These are phyloP conservation scores for Podosphaera xanthii DNA, from an alignment of 2,329 filamentous ascomycete genomes.

Conservation along the genomic window DNA sequence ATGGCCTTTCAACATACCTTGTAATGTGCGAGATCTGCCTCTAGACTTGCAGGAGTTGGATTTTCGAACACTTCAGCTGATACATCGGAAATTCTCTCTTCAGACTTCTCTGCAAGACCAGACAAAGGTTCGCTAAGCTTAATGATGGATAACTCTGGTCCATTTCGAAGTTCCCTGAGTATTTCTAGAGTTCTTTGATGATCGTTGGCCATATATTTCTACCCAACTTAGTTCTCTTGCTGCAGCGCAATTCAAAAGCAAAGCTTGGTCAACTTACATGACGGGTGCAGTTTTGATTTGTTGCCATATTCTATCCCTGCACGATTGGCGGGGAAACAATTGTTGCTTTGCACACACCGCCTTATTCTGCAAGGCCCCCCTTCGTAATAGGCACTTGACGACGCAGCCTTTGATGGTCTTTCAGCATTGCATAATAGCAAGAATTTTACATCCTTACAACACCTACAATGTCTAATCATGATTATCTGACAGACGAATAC, in stretches of 20 bases:
- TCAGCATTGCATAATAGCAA: neutral
- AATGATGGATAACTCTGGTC: conserved; percentile 48
- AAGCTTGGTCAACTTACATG: neutral
- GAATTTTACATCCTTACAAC: neutral
- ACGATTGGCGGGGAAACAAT: neutral
- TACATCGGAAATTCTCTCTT: conserved; percentile 44
- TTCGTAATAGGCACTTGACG: no score
- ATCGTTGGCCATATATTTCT: conserved; percentile 6
- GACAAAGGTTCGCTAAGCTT: conserved; percentile 55
- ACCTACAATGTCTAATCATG: conserved; percentile 11
- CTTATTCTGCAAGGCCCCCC: neutral
- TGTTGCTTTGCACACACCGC: neutral
- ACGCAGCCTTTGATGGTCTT: no score
- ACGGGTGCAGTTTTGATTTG: no score
- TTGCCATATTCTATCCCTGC: neutral
- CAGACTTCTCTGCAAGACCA: conserved; percentile 21
- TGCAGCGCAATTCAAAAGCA: neutral
- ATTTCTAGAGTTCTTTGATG: conserved; percentile 21
- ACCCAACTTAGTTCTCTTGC: neutral
- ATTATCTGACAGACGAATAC: conserved; percentile 50
- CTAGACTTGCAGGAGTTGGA: conserved; percentile 51
- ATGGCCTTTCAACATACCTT: conserved; percentile 24
- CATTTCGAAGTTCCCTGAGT: conserved; percentile 29
- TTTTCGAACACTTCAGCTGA: conserved; percentile 41
- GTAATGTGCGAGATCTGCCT: conserved; percentile 73